Evolutionary conservation across 257 asterid genomes (phyloP).

Genomic region (Nicotiana otophora): DNA sequence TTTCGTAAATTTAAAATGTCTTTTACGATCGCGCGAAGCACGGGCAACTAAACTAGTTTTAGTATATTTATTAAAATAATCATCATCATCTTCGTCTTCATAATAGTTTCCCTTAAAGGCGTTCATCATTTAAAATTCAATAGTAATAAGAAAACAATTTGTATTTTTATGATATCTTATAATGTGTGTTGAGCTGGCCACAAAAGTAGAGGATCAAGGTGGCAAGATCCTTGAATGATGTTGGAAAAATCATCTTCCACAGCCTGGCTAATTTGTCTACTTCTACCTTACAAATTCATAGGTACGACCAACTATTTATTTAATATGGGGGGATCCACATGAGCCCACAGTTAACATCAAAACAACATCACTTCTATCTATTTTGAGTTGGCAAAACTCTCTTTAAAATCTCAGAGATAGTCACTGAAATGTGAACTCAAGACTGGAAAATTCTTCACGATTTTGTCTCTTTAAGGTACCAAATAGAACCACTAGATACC

Average conservation of each 20-base stretch:
- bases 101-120: no score
- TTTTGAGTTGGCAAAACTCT: no score
- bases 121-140: no score
- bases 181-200: not conserved
- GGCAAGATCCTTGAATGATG: not conserved
- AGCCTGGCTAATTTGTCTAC: not conserved
- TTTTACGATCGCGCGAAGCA: no score
- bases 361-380: not conserved
- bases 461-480: not conserved
- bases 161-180: not conserved
- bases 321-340: constrained; percentile 3
- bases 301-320: not conserved
- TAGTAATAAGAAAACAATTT: not conserved
- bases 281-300: not conserved
- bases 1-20: no score
- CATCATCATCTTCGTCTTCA: no score
- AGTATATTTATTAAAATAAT: no score
- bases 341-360: not conserved
- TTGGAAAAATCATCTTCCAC: not conserved
- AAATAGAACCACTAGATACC: not conserved
- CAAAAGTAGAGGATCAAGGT: not conserved
- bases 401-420: no score
- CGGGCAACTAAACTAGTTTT: no score
- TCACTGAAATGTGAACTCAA: not conserved
- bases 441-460: not conserved